phyloP scores from a whole-genome alignment of 768 basidiomycete genomes.

The Termitomyces sp. region DNA sequence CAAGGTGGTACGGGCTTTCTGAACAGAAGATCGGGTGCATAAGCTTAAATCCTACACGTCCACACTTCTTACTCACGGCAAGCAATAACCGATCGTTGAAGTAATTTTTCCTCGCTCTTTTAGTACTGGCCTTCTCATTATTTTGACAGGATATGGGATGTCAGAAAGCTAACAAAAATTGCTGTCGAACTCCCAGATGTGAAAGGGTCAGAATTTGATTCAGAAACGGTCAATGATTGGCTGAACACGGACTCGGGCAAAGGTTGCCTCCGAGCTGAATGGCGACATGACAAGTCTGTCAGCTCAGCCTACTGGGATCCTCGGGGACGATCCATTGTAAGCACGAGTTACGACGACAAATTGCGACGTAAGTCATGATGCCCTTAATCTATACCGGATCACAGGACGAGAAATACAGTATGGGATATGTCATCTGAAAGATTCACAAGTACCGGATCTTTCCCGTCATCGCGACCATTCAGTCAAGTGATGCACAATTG shows the following conservation, averaged over 20 bases:
- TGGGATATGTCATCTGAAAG: slow-evolving; percentile 63
- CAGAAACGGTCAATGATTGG: slow-evolving; percentile 42
- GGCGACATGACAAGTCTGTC: slow-evolving; percentile 67
- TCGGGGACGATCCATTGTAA: slow-evolving; percentile 70
- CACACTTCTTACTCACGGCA: slow-evolving; percentile 64
- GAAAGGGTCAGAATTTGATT: slow-evolving; percentile 25
- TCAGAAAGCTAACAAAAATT: slow-evolving; percentile 53
- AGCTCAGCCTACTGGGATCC: slow-evolving; percentile 88
- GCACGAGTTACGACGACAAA: slow-evolving; percentile 80
- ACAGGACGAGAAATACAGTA: slow-evolving; percentile 37
- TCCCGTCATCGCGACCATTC: slow-evolving; percentile 62
- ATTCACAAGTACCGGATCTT: slow-evolving; percentile 40
- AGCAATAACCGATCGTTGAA: slow-evolving; percentile 70
- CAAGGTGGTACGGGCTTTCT: slow-evolving; percentile 58
- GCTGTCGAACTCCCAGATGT: slow-evolving; percentile 24
- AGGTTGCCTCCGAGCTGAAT: slow-evolving; percentile 55
- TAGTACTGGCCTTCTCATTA: background rate
- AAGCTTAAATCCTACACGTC: slow-evolving; percentile 69
- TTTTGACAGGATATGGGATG: slow-evolving; percentile 68
- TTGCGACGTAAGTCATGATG: slow-evolving; percentile 51
- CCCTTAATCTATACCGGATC: background rate
- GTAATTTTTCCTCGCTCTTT: slow-evolving; percentile 31
- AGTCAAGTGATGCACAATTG: slow-evolving; percentile 64
- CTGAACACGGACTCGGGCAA: slow-evolving; percentile 45
- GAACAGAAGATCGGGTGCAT: slow-evolving; percentile 73